A percentile compares a stretch with the other conserved stretches of the same genome.
These are phyloP conservation scores for thale cress (Arabidopsis thaliana) DNA, from an alignment of 345 rosid species.

Conservation along the genomic window TAIR10.1 NC_003071.7:10459001-10459500, in stretches of 20 bases:
- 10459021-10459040: background rate
- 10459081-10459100: slow-evolving; percentile 55
- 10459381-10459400: slow-evolving; percentile 64
- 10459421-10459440: slow-evolving; percentile 79
- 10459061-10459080: slow-evolving; percentile 60
- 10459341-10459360: slow-evolving; percentile 76
- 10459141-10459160: slow-evolving; percentile 70
- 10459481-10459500: slow-evolving; percentile 81
- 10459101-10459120: slow-evolving; percentile 57
- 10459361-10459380: slow-evolving; percentile 59
- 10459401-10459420: slow-evolving; percentile 78
- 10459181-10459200: slow-evolving; percentile 51
- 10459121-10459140: slow-evolving; percentile 64
- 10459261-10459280: slow-evolving; percentile 55
- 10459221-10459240: slow-evolving; percentile 38
- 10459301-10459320: slow-evolving; percentile 80
- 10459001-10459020: slow-evolving; percentile 2
- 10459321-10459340: slow-evolving; percentile 72
- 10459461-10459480: slow-evolving; percentile 77
- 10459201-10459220: background rate
- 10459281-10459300: slow-evolving; percentile 71
- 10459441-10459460: slow-evolving; percentile 64
- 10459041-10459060: slow-evolving; percentile 6
- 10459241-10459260: background rate
- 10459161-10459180: slow-evolving; percentile 69